Conservation (phyloP, 2,329 filamentous ascomycete species). For the Fulvia fulva region DNA sequence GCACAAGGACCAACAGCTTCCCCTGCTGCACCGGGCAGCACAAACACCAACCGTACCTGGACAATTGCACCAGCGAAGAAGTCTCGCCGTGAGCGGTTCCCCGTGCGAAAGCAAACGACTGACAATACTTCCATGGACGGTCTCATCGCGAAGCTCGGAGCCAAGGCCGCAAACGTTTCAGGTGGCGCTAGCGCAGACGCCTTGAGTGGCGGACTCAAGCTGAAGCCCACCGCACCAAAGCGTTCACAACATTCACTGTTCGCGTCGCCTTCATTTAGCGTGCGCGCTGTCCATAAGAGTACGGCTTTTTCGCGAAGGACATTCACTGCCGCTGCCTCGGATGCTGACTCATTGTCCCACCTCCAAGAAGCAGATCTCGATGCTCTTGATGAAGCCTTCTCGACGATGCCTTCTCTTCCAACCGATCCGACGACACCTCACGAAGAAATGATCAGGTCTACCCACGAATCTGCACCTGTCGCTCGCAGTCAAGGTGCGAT, state of each 20-base stretch:
- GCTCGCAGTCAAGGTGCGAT: neutral
- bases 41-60: neutral
- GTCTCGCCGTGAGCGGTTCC: neutral
- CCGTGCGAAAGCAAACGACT: neutral
- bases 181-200: neutral
- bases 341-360: neutral
- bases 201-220: neutral
- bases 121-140: neutral
- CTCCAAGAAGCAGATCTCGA: neutral
- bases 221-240: neutral
- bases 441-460: neutral
- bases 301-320: neutral
- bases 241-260: neutral
- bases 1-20: too few species aligned
- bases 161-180: neutral
- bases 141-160: neutral
- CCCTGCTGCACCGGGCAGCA: neutral
- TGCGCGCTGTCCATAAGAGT: neutral
- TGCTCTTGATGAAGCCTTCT: neutral
- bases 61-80: neutral
- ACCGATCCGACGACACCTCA: neutral
- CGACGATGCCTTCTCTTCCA: neutral
- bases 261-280: neutral
- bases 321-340: neutral
- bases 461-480: neutral